phyloP scores from a whole-genome alignment of 148 eudicot genomes.

The Drosera capensis region DNA sequence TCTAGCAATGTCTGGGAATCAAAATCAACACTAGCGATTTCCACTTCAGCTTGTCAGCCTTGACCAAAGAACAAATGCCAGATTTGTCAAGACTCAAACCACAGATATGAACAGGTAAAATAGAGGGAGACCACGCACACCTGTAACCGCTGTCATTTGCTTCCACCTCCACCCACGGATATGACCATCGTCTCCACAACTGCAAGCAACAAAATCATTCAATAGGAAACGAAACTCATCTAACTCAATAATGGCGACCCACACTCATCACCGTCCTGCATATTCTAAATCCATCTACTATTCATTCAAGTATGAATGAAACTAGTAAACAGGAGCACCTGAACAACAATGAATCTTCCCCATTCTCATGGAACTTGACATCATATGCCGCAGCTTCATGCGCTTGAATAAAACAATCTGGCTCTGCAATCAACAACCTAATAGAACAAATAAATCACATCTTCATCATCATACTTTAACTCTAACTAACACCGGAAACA shows the following conservation, averaged over 20 bases:
- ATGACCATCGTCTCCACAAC: constrained; percentile 98
- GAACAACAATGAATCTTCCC: constrained; percentile 51
- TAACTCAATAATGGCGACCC: no score
- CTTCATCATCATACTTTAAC: not conserved
- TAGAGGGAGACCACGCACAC: constrained; percentile 26
- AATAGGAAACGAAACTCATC: constrained; percentile 4
- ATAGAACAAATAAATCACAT: not conserved
- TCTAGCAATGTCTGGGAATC: not conserved
- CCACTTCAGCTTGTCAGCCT: no score
- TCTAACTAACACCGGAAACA: no score
- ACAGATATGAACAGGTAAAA: no score
- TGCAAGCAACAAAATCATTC: constrained; percentile 16
- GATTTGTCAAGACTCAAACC: no score
- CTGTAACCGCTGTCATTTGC: constrained; percentile 33
- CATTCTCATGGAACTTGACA: constrained; percentile 59
- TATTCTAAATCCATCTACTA: not conserved
- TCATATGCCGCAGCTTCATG: constrained; percentile 96
- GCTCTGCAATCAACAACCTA: constrained; percentile 42
- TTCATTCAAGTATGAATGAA: not conserved
- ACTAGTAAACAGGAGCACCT: constrained; percentile 26
- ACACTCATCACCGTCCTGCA: constrained; percentile 1
- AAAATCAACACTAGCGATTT: not conserved
- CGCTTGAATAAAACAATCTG: constrained; percentile 48
- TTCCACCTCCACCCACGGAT: constrained; percentile 92
- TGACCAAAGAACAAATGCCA: no score